Base-by-base conservation (phyloP, 345 rosid species). In the Sisymbrium altissimum region DNA sequence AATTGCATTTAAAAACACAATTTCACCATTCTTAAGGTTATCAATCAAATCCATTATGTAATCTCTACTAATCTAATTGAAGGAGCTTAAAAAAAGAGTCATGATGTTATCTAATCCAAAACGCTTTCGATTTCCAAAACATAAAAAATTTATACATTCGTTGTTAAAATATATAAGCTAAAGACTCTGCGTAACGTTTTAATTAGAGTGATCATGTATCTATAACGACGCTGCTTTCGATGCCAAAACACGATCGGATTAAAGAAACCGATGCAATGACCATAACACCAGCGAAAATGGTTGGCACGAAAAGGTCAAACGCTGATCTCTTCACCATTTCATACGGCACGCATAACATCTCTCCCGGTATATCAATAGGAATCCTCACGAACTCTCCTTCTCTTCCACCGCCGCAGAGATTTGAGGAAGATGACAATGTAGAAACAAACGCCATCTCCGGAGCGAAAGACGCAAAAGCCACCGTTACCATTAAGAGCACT, bases 381-480 rank as follows among this genome's bases (percentile, higher is more conserved):
- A 77, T 65, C 73, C 33, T 71, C 10, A 71, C 50, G 2, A 58
- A 33, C 11, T 66, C 25, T 48, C 59, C 13, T 23, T 23, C 25
- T 35, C 23, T 33, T 38, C 65, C 17, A 1, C 45, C 52, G 10
- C 54, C 52, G 32, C 73, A 69, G 3, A 21, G 40, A 4, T 14
- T 43, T 1, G 64, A 54, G 0, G 66, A 76, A 4, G 62, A 63
- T 7, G 79, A 41, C 8, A 77, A 0, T 32, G 60, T 50, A 0
- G 75, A 79, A 32, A 78, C 46, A 27, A 73, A 78, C 17, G 78
- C 81, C 6, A 68, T 21, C 62, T 53, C 75, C 10, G 75, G 75
- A 41, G 66, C 62, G 2, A 73, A 73, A 6, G 81, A 73, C 0
- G 67, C 66, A 1, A 67, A 25, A 10, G 40, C 78, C 35, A 78